Evolutionary conservation across 2,329 filamentous ascomycete genomes (phyloP).

Genomic region (Talaromyces sp.): DNA sequence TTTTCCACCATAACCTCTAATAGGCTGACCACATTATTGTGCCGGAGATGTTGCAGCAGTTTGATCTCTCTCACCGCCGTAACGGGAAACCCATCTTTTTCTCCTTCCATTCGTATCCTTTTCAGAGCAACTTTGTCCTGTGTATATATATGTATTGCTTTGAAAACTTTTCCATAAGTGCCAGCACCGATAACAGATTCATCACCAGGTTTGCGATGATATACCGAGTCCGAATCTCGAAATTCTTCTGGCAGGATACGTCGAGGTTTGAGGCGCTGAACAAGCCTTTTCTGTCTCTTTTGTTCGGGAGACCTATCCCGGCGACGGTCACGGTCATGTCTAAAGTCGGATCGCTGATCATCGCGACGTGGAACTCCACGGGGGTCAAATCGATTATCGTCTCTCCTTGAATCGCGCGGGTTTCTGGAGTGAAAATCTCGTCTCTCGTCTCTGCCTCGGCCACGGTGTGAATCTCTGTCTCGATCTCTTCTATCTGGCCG

Average conservation of each 20-base stretch:
- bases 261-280: slow-evolving; percentile 67
- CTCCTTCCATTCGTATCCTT: slow-evolving; percentile 99
- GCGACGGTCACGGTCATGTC: slow-evolving; percentile 38
- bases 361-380: slow-evolving; percentile 39
- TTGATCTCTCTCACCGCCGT: slow-evolving; percentile 97
- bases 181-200: slow-evolving; percentile 94
- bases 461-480: slow-evolving; percentile 26
- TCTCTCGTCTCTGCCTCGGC: slow-evolving; percentile 24
- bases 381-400: slow-evolving; percentile 41
- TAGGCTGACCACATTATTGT: slow-evolving; percentile 79
- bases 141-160: slow-evolving; percentile 74
- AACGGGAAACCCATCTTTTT: slow-evolving; percentile 98
- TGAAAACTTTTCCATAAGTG: slow-evolving; percentile 96
- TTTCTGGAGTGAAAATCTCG: slow-evolving; percentile 38
- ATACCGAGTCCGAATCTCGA: slow-evolving; percentile 79
- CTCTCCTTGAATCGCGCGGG: slow-evolving; percentile 33
- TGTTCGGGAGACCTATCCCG: slow-evolving; percentile 46
- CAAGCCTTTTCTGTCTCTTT: slow-evolving; percentile 63
- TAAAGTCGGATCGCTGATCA: slow-evolving; percentile 31
- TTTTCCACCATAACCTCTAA: slow-evolving; percentile 99
- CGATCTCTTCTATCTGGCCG: slow-evolving; percentile 45
- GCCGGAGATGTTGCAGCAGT: slow-evolving; percentile 86
- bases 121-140: slow-evolving; percentile 83
- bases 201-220: slow-evolving; percentile 93
- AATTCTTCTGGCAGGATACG: slow-evolving; percentile 70